Percentiles rank a stretch among this genome's conserved stretches.
These are phyloP conservation scores for Polygonum aviculare DNA, from an alignment of 148 eudicot species.

Conservation along the genomic window DNA sequence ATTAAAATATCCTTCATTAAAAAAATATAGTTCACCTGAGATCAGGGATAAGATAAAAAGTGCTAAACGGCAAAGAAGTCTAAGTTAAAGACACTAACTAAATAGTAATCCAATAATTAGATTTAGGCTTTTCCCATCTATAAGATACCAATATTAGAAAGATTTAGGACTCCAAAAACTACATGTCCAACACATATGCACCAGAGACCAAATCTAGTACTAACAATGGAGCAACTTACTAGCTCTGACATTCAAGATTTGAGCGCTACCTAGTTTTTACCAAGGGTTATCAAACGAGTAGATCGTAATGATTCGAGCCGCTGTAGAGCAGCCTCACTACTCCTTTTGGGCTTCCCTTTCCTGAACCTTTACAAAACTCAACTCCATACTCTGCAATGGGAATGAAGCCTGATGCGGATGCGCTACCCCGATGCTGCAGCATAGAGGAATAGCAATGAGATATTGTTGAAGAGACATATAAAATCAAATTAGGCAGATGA, in stretches of 20 bases:
- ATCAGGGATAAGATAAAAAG: no score
- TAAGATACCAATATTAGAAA: no score
- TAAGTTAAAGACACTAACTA: no score
- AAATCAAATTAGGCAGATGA: background rate
- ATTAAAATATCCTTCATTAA: no score
- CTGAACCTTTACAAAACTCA: constrained; percentile 43
- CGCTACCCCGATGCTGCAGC: constrained; percentile 48
- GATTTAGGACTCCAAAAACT: no score
- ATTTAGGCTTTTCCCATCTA: no score
- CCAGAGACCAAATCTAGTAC: no score
- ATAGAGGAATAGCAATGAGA: background rate
- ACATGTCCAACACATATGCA: no score
- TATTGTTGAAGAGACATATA: background rate
- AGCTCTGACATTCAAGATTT: background rate
- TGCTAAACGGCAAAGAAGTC: no score
- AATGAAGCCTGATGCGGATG: constrained; percentile 52
- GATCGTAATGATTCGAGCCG: constrained; percentile 78
- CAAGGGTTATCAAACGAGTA: constrained; percentile 37
- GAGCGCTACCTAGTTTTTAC: background rate
- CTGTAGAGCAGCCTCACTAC: constrained; percentile 70
- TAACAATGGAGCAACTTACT: no score
- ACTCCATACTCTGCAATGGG: constrained; percentile 77
- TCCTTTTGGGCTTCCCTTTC: constrained; percentile 39
- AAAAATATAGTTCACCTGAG: no score
- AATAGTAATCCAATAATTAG: no score